A percentile compares a stretch with the other conserved stretches of the same genome.
These are phyloP conservation scores for Penicillium sp. DNA, from an alignment of 2,329 filamentous ascomycete genomes.

Conservation along the genomic window DNA sequence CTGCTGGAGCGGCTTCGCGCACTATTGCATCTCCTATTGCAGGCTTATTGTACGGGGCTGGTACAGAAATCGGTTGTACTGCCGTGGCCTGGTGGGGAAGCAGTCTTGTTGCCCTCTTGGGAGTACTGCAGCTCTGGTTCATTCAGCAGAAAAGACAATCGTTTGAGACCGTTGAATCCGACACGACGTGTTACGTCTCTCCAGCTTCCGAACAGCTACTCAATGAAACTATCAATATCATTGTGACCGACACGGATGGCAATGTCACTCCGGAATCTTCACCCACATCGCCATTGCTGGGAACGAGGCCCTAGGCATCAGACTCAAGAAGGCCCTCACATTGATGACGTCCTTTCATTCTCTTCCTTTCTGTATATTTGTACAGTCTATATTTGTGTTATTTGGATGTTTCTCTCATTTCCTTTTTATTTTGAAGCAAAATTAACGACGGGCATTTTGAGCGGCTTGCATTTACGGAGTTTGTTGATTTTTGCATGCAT, in stretches of 20 bases:
- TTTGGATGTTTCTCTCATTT: background rate
- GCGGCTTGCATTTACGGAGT: slow-evolving; percentile 8
- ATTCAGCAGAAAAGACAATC: slow-evolving; percentile 52
- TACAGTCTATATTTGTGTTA: background rate
- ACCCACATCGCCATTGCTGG: background rate
- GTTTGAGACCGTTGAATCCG: slow-evolving; percentile 39
- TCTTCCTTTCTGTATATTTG: background rate
- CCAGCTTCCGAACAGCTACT: slow-evolving; percentile 15
- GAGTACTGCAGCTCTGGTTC: slow-evolving; percentile 58
- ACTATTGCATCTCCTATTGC: slow-evolving; percentile 69
- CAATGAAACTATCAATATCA: slow-evolving; percentile 30
- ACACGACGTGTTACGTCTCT: slow-evolving; percentile 26
- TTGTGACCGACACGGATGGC: slow-evolving; percentile 28
- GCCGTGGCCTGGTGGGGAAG: slow-evolving; percentile 66
- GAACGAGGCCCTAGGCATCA: background rate
- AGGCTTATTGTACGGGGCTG: slow-evolving; percentile 66
- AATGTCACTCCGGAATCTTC: background rate
- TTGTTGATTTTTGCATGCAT: background rate
- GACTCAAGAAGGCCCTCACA: background rate
- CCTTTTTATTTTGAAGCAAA: background rate
- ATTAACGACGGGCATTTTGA: slow-evolving; percentile 3
- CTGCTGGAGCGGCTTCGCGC: slow-evolving; percentile 69
- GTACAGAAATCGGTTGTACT: slow-evolving; percentile 58
- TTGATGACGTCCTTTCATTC: background rate
- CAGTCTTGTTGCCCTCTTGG: slow-evolving; percentile 56